phyloP scores from a whole-genome alignment of 805 yeast genomes.

The Millerozyma miso region DNA sequence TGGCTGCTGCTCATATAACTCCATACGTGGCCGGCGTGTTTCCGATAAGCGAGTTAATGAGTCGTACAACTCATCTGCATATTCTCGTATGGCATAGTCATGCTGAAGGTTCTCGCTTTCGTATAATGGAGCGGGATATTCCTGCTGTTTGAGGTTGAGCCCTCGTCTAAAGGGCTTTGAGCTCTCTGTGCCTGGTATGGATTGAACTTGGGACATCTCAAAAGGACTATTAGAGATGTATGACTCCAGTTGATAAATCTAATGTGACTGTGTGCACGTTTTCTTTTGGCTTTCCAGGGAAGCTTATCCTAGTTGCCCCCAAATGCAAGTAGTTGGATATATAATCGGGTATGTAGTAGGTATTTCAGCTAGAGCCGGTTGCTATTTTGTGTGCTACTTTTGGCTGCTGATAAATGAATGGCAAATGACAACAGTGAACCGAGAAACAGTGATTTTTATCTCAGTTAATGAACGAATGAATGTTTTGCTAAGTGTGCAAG shows the following conservation, averaged over 20 bases:
- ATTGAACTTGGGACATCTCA: not conserved
- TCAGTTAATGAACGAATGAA: not conserved
- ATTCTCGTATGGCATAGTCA: constrained; percentile 43
- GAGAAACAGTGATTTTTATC: no score
- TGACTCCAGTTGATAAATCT: no score
- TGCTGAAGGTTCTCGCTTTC: constrained; percentile 48
- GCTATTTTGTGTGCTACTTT: no score
- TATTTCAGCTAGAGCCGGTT: no score
- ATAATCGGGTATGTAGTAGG: no score
- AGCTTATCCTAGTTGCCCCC: no score
- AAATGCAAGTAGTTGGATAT: no score
- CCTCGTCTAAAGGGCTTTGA: not conserved
- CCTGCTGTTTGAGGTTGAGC: constrained; percentile 33
- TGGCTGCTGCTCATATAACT: constrained; percentile 80
- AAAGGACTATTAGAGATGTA: not conserved
- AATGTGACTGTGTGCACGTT: no score
- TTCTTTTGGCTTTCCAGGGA: no score
- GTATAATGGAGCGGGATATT: constrained; percentile 50
- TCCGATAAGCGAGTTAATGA: constrained; percentile 29
- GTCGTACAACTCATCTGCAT: constrained; percentile 46
- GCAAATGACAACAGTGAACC: no score
- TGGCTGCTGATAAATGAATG: no score
- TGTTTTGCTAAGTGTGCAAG: not conserved
- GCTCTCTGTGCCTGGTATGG: not conserved
- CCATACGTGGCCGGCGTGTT: constrained; percentile 43